Evolutionary conservation across 2,329 filamentous ascomycete species (phyloP), one percentile per base, ranked within the genome.

Genomic region (Chaetomiaceae sp.): DNA sequence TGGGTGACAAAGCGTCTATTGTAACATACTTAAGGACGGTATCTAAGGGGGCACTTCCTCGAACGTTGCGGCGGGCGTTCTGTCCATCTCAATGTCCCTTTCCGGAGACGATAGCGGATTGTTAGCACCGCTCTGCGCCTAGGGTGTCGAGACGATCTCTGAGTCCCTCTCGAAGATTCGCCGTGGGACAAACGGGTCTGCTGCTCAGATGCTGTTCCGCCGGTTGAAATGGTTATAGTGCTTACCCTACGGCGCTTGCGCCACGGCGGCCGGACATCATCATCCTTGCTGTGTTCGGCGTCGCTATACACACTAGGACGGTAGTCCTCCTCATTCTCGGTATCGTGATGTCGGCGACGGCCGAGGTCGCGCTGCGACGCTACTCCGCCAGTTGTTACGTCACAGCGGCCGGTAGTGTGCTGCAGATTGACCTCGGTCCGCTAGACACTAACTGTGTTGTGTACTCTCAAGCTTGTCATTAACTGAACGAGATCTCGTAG

Each of bases 241-340:
- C n/a, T 18, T 12, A 15, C 45, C 32, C 24, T 42, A 27, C 32
- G 45, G 41, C 36, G 47, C 14, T 45, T 49, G 41, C 17, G 22
- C 4, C 5, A 26, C 33, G 35, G 41, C 10, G 20, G 29, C 35
- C 4, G 15, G 38, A 45, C 32, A 49, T 10, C 33, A 26, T 45
- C 41, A 39, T 51, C 41, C 33, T 48, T 18, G 41, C 41, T 39
- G 14, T 48, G 40, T 22, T 48, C 38, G 14, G 44, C 41, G 37
- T 47, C 41, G 38, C 48, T 45, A 26, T 22, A 24, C 34, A 30
- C 32, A 42, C 19, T 4, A 29, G 27, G 27, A 11, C 27, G 14
- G 19, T 34, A 47, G 48, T 47, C 40, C 48, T 47, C 37, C 22
- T 12, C 40, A 26, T 38, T 41, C 34, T 47, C 37, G 40, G 44